A percentile compares a stretch with the other conserved stretches of the same genome.
phyloP scores from a whole-genome alignment of 2,329 filamentous ascomycete species.

The Graphilbum fragrans region DNA sequence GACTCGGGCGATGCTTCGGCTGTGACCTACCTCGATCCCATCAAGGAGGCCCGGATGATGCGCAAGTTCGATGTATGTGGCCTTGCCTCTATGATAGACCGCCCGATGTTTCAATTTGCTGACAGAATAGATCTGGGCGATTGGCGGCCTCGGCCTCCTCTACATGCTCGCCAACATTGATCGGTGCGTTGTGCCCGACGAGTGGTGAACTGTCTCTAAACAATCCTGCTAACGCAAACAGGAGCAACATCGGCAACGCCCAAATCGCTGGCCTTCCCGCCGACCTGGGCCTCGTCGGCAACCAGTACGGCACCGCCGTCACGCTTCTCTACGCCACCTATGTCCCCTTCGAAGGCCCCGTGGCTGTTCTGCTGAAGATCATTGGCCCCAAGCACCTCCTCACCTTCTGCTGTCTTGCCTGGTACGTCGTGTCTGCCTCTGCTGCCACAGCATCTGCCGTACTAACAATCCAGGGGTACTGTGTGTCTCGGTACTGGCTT shows the following conservation, averaged over 20 bases:
- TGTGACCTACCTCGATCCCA: no score
- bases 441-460: not conserved
- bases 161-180: slow-evolving; percentile 11
- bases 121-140: not conserved
- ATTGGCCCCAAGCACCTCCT: slow-evolving; percentile 21
- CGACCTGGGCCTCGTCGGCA: slow-evolving; percentile 8
- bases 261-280: slow-evolving; percentile 8
- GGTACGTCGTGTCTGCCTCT: not conserved
- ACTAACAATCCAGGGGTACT: no score
- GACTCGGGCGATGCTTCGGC: no score
- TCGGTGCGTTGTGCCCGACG: no score
- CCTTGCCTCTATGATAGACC: no score
- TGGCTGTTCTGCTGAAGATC: slow-evolving; percentile 19
- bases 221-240: not conserved
- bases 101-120: not conserved
- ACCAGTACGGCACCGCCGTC: slow-evolving; percentile 13
- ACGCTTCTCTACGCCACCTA: slow-evolving; percentile 16
- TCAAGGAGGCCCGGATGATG: not conserved
- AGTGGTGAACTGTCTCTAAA: no score
- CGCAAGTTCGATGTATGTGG: slow-evolving; percentile 3
- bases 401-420: slow-evolving; percentile 7
- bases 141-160: slow-evolving; percentile 4
- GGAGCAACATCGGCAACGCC: slow-evolving; percentile 10
- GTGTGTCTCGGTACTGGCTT: slow-evolving; percentile 13
- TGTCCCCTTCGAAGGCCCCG: slow-evolving; percentile 19